Evolutionary conservation across 345 rosid species (phyloP), one percentile per base, ranked within the genome.

Genomic region (Salix purpurea): DNA sequence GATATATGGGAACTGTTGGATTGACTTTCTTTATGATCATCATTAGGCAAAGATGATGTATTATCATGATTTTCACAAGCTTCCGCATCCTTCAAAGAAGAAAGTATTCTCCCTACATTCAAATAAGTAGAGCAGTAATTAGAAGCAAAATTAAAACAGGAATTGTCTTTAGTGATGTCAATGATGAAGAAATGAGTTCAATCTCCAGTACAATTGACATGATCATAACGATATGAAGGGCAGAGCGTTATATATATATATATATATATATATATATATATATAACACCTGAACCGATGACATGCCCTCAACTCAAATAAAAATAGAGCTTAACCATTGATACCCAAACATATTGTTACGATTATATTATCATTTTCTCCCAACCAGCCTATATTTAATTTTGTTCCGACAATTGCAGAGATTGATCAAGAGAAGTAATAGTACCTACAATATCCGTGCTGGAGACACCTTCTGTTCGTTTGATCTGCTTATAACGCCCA

Each of bases 371-470:
- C 16, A 3, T 58, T n/a, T 58, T 21, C 0, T 58, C 23, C 64
- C 1, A 37, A 60, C 37, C 52, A 62, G 61, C 40, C 18, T 37
- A 23, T 30, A 21, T 28, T 30, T 26, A 56, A 19, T 69, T 26
- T 69, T 32, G 4, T 32, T 67, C 34, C 28, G 37, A 80, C 64
- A 71, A 46, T 14, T 58, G 34, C 39, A 24, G 58, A 78, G 69
- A 79, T 39, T 77, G 58, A 26, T 73, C 15, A 15, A 65, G 65
- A 75, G 71, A 76, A 75, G 30, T 19, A 23, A 40, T 65, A 82
- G 82, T 91, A 94, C 98, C 98, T 85, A 94, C 92, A 89, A 94
- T 94, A 87, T 94, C 98, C 21, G 98, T 94, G 89, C 98, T 94
- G 70, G 98, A 94, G 76, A 94, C 98, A 5, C 98, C 98, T 89